Evolutionary conservation across 2,329 filamentous ascomycete species (phyloP).

Genomic region (Colletotrichum sp.): DNA sequence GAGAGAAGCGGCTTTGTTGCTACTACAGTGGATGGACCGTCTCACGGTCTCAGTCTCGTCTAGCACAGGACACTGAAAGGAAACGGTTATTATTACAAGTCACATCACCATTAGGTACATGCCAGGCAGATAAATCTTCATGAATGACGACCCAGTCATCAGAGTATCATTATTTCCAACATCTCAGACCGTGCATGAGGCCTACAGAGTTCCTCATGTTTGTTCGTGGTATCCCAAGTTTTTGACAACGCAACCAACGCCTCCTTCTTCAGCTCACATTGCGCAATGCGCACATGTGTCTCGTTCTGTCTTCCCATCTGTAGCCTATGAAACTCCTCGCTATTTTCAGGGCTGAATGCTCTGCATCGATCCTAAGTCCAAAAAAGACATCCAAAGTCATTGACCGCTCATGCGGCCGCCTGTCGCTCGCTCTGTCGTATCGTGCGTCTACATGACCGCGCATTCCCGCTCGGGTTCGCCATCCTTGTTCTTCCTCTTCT

Average conservation of each 20-base stretch:
- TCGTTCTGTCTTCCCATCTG: not conserved
- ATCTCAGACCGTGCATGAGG: not conserved
- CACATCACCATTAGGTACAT: not conserved
- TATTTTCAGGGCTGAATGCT: not conserved
- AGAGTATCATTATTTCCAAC: conserved; percentile 2
- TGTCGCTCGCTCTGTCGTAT: not conserved
- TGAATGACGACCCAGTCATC: conserved; percentile 12
- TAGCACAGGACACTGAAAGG: not conserved
- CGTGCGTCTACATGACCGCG: conserved; percentile 46
- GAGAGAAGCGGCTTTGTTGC: not conserved
- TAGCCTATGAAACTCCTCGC: conserved; percentile 15
- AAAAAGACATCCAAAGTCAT: not conserved
- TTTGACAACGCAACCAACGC: conserved; percentile 3
- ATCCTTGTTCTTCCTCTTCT: conserved; percentile 39
- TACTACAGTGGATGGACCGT: not conserved
- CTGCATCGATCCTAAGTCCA: not conserved
- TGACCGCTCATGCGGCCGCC: not conserved
- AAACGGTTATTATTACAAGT: not conserved
- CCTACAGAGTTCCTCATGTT: not conserved
- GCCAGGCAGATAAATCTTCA: not conserved
- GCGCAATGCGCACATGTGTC: not conserved
- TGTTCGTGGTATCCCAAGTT: conserved; percentile 9
- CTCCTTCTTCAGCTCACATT: not conserved
- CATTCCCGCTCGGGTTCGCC: conserved; percentile 51
- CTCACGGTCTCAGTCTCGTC: not conserved